Evolutionary conservation across 129 eudicot genomes (phyloP).

Genomic region (Saussurea involucrata): DNA sequence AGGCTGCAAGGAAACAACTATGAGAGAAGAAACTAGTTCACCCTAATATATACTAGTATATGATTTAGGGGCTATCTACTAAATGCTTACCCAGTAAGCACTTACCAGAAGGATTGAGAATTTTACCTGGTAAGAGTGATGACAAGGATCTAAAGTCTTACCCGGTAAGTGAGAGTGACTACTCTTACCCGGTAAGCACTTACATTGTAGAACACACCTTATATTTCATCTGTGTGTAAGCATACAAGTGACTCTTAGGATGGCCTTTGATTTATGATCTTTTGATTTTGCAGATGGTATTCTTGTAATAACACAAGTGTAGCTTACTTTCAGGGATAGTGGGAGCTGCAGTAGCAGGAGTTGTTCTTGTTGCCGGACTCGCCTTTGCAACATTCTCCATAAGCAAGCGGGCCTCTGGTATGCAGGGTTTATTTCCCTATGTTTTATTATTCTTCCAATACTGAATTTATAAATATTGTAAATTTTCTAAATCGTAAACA

Average conservation of each 20-base stretch:
- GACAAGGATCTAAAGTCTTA: too few species aligned
- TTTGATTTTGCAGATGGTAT: slow-evolving; percentile 36
- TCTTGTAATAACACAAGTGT: slow-evolving; percentile 58
- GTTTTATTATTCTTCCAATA: not conserved
- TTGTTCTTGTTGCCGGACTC: slow-evolving; percentile 77
- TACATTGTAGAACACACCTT: not conserved
- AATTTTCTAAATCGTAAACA: not conserved
- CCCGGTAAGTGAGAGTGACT: too few species aligned
- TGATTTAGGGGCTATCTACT: too few species aligned
- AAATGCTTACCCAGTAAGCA: too few species aligned
- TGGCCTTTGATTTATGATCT: not conserved
- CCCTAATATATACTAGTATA: not conserved
- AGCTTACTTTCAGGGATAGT: slow-evolving; percentile 80
- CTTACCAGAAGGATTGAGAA: too few species aligned
- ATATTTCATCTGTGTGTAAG: not conserved
- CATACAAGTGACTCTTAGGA: not conserved
- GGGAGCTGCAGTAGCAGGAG: slow-evolving; percentile 84
- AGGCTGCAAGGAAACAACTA: not conserved
- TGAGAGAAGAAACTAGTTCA: slow-evolving; percentile 3
- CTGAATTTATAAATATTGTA: not conserved
- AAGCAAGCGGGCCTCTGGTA: slow-evolving; percentile 53
- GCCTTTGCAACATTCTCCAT: slow-evolving; percentile 68
- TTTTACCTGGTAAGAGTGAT: too few species aligned
- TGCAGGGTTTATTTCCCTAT: slow-evolving; percentile 7
- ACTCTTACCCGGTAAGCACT: too few species aligned